These are phyloP conservation scores for Ophiostoma sp. DNA, from an alignment of 2,329 filamentous ascomycete genomes.

Conservation along the genomic window DNA sequence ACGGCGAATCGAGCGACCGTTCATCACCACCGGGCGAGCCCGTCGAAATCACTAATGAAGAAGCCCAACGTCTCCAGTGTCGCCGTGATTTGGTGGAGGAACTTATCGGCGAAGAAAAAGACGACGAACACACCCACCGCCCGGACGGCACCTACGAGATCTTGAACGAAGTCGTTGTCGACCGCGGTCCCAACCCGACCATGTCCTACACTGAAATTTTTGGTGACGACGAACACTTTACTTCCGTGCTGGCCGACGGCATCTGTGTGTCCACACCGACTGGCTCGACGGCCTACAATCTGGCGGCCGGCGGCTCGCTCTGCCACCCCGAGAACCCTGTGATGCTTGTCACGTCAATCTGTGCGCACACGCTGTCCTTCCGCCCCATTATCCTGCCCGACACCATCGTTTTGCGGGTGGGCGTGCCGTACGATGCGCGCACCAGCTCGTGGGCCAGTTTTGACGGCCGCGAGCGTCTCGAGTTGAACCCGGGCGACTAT, in stretches of 20 bases:
- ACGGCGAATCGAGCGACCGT: not conserved
- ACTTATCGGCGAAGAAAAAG: conserved; percentile 79
- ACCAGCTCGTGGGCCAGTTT: conserved; percentile 97
- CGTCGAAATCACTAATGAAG: conserved; percentile 26
- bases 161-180: conserved; percentile 94
- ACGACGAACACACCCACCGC: conserved; percentile 79
- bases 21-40: not conserved
- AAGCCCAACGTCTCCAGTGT: conserved; percentile 42
- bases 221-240: conserved; percentile 93
- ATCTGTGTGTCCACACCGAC: conserved; percentile 93
- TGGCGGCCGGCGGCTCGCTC: conserved; percentile 90
- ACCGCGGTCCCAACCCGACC: conserved; percentile 89
- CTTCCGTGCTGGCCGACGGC: conserved; percentile 88
- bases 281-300: conserved; percentile 91
- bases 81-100: conserved; percentile 77
- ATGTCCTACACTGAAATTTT: conserved; percentile 93
- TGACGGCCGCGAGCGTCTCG: conserved; percentile 86
- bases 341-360: conserved; percentile 91
- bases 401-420: conserved; percentile 88
- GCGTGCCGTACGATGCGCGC: conserved; percentile 90
- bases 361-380: conserved; percentile 92
- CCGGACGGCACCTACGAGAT: conserved; percentile 87
- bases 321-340: conserved; percentile 97
- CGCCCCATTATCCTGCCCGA: conserved; percentile 95
- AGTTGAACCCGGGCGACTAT: conserved; percentile 76